These are phyloP conservation scores for Rhizomucor pusillus DNA, from an alignment of 371 early-diverging fungal species.

Conservation along the genomic window DNA sequence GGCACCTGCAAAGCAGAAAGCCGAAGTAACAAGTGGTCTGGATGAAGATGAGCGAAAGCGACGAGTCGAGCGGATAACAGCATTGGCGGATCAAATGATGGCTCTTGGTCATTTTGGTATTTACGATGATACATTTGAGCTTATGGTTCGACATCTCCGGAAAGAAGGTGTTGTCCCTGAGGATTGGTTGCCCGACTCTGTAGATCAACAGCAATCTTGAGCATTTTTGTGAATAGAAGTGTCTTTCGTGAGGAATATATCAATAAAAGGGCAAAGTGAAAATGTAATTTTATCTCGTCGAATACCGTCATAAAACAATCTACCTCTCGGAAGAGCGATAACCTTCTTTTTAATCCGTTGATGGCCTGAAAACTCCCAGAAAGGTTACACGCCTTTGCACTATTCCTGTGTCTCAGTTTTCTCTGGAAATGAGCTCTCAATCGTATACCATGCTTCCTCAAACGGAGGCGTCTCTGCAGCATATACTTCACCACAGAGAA, in stretches of 20 bases:
- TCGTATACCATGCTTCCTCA: slow-evolving; percentile 37
- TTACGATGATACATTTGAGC: slow-evolving; percentile 79
- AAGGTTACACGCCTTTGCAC: too few relatives aligned
- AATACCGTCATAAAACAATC: too few relatives aligned
- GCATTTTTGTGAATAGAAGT: background rate
- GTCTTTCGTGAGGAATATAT: too few relatives aligned
- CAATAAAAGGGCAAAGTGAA: too few relatives aligned
- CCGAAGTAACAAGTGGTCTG: slow-evolving; percentile 11
- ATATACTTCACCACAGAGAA: slow-evolving; percentile 38
- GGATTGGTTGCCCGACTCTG: slow-evolving; percentile 62
- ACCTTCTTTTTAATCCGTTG: too few relatives aligned
- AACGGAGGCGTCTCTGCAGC: slow-evolving; percentile 34
- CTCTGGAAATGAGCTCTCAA: background rate
- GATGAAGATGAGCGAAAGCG: slow-evolving; percentile 47
- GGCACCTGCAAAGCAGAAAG: slow-evolving; percentile 1
- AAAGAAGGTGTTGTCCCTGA: slow-evolving; percentile 56
- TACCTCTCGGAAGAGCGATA: too few relatives aligned
- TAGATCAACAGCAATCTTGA: background rate
- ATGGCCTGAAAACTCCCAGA: too few relatives aligned
- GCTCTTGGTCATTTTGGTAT: slow-evolving; percentile 67
- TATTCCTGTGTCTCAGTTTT: too few relatives aligned
- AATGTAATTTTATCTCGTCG: too few relatives aligned
- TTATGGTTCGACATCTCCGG: slow-evolving; percentile 68
- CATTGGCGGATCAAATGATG: slow-evolving; percentile 75
- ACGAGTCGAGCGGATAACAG: slow-evolving; percentile 66